These are phyloP conservation scores for Podila clonocystis DNA, from an alignment of 192 early-diverging fungal species.

Conservation along the genomic window DNA sequence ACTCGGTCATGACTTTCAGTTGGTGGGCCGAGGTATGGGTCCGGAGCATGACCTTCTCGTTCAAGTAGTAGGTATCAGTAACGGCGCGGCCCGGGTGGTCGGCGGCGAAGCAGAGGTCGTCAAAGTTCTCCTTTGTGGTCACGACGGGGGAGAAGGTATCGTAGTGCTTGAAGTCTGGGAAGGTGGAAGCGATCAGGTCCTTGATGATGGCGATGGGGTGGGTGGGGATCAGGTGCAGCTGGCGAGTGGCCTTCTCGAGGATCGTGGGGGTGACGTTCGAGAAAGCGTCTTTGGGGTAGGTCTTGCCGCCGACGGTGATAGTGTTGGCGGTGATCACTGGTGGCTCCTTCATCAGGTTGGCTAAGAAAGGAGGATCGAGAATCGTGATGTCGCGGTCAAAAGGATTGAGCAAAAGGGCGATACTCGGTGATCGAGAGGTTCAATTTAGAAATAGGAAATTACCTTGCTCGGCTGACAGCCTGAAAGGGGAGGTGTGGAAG, in stretches of 20 bases:
- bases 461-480: slow-evolving; percentile 26
- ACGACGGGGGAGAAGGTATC: slow-evolving; percentile 85
- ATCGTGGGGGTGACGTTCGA: slow-evolving; percentile 86
- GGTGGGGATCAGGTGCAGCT: slow-evolving; percentile 78
- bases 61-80: slow-evolving; percentile 96
- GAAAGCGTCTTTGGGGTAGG: slow-evolving; percentile 64
- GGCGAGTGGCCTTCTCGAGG: slow-evolving; percentile 75
- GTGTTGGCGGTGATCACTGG: slow-evolving; percentile 28
- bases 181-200: slow-evolving; percentile 78
- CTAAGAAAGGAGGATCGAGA: not conserved
- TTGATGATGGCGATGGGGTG: slow-evolving; percentile 93
- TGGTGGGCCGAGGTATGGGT: slow-evolving; percentile 98
- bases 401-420: too few species aligned
- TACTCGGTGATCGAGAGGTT: too few species aligned
- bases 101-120: slow-evolving; percentile 81
- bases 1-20: slow-evolving; percentile 75
- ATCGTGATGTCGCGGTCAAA: too few species aligned
- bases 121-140: slow-evolving; percentile 89
- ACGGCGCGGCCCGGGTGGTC: slow-evolving; percentile 86
- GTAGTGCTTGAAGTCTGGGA: slow-evolving; percentile 69
- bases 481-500: slow-evolving; percentile 29
- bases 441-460: not conserved
- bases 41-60: slow-evolving; percentile 79
- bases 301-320: slow-evolving; percentile 52
- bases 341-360: slow-evolving; percentile 21